Evolutionary conservation across 1,139 yeast genomes (phyloP), one percentile per base, ranked within the genome.

Genomic region (Lipomyces yarrowii): DNA sequence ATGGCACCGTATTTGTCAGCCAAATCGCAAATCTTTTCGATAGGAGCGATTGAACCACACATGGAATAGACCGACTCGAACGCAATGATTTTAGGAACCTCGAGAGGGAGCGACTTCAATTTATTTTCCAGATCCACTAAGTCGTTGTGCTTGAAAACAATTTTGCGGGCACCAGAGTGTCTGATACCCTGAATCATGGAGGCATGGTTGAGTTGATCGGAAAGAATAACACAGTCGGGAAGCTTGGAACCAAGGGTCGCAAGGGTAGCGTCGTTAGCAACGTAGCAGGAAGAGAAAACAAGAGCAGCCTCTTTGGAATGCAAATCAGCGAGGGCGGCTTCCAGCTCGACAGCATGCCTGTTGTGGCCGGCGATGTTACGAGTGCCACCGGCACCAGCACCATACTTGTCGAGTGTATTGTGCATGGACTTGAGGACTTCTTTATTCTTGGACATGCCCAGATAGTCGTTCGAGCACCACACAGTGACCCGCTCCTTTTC

Each of bases 331-430:
- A 92, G 77, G 73, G 91, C 93, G 23, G 89, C 82, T 79, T 94
- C 99, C 76, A 94, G 85, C 72, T 83, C 84, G 76, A 94, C 86
- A 32, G 98, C 96, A 74, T 90, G 96, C 68, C 82, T 79, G 80
- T 94, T 96, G 79, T 96, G 99, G 67, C 99, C 99, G 1, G 99
- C 99, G 77, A 94, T 94, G 80, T 94, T 94, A 77, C 99, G 86
- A 63, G 99, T 94, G 73, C 99, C 99, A 74, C 99, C 99, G 18
- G 99, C 97, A 74, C 99, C 99, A 15, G 97, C 89, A 73, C 99
- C 99, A 77, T 94, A 94, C 81, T 86, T 88, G 74, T 89, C 91
- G 78, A 94, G 84, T 32, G 96, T 88, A 61, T 82, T 77, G 74
- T 89, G 89, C 96, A 94, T 94, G 67, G 87, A 88, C 32, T 84